phyloP scores from a whole-genome alignment of 2,329 filamentous ascomycete genomes.

The Phoma sp. region DNA sequence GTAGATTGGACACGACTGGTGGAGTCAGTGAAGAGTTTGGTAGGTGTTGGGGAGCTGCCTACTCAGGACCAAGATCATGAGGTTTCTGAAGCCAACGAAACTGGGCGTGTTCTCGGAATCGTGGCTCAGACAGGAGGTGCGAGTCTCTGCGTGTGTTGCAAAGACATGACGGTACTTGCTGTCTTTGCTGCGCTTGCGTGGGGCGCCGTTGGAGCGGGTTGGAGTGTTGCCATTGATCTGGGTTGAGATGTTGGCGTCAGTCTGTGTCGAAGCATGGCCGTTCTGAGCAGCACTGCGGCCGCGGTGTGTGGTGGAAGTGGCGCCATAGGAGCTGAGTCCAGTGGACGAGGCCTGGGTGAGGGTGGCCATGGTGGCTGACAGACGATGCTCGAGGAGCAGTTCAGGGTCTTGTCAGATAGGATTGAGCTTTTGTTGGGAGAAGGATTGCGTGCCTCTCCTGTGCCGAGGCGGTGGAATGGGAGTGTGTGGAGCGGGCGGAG shows the following conservation, averaged over 20 bases:
- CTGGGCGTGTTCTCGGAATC: conserved; percentile 78
- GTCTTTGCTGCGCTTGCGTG: conserved; percentile 27
- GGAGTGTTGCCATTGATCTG: conserved; percentile 14
- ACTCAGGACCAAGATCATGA: conserved; percentile 94
- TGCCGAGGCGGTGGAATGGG: conserved; percentile 17
- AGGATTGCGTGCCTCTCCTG: neutral
- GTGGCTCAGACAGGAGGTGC: conserved; percentile 83
- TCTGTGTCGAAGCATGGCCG: neutral
- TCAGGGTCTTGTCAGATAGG: neutral
- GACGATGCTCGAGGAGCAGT: neutral
- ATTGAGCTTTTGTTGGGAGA: neutral
- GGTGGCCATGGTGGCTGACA: conserved; percentile 39
- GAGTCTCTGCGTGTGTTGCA: conserved; percentile 76
- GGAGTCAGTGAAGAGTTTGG: conserved; percentile 28
- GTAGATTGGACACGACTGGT: conserved; percentile 86
- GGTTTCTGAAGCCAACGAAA: conserved; percentile 91
- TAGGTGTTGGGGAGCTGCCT: conserved; percentile 40
- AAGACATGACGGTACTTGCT: conserved; percentile 89
- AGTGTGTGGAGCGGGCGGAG: neutral
- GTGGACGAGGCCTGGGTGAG: conserved; percentile 26
- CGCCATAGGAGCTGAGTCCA: conserved; percentile 29
- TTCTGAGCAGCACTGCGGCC: conserved; percentile 28
- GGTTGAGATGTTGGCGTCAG: conserved; percentile 12
- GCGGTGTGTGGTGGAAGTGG: conserved; percentile 34
- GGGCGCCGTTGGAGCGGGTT: neutral